A percentile compares a stretch with the other conserved stretches of the same genome.
Conservation (phyloP, 345 rosid species). For the Streptanthus diversifolius region DNA sequence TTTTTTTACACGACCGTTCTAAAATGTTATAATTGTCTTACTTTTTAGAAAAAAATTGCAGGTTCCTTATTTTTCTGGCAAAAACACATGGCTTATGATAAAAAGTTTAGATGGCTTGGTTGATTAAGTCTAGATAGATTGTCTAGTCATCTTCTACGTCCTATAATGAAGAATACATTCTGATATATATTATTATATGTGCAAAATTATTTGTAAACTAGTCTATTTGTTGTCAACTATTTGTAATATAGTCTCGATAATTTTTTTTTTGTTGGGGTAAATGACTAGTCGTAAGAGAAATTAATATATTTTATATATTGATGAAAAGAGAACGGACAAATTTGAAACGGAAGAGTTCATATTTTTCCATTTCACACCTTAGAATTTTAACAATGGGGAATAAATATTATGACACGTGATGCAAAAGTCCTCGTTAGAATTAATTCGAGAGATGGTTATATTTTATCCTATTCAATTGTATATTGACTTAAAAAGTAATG, state of each 20-base stretch:
- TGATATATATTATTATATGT: background rate
- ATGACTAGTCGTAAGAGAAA: background rate
- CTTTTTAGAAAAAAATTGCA: background rate
- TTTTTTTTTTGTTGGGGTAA: background rate
- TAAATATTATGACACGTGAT: conserved; percentile 17
- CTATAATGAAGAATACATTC: background rate
- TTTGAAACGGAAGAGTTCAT: conserved; percentile 9
- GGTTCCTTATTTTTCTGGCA: background rate
- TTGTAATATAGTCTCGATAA: background rate
- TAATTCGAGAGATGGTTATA: background rate
- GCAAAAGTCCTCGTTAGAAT: background rate
- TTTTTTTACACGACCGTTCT: background rate
- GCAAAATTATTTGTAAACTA: background rate
- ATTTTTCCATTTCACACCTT: conserved; percentile 8
- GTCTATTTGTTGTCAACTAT: background rate
- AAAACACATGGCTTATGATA: background rate
- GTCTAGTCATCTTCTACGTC: background rate
- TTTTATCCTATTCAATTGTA: background rate
- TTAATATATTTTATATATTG: no score
- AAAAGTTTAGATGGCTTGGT: background rate
- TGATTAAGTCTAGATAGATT: background rate
- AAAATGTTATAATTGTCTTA: background rate
- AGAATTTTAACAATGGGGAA: background rate
- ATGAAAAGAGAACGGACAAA: background rate
- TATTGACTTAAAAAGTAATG: conserved; percentile 5